phyloP scores from a whole-genome alignment of 306 rosid genomes.

The Vachellia collinsii region DNA sequence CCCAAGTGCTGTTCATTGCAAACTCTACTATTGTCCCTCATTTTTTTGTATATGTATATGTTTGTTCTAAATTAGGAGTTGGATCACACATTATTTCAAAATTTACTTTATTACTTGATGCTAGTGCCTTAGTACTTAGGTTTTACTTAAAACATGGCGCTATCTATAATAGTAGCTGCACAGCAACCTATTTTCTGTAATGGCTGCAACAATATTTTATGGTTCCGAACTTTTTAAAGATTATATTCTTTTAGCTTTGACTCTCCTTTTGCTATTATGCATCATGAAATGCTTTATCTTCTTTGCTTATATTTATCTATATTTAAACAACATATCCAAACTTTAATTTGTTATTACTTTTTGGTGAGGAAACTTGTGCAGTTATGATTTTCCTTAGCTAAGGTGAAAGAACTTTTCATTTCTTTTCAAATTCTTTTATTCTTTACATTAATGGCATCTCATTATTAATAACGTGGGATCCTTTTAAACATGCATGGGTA shows the following conservation, averaged over 20 bases:
- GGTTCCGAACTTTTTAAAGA: not conserved
- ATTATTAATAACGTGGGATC: not conserved
- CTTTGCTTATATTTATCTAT: not conserved
- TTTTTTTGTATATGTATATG: not conserved
- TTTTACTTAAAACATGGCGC: slow-evolving; percentile 3
- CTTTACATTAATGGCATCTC: not conserved
- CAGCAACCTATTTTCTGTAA: not conserved
- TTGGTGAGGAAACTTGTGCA: not conserved
- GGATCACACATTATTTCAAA: not conserved
- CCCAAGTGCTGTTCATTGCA: not conserved
- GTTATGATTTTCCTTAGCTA: not conserved
- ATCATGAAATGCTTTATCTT: not conserved
- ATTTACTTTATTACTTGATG: not conserved
- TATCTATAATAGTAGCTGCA: not conserved
- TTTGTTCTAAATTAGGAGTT: not conserved
- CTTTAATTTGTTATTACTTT: not conserved
- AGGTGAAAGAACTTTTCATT: not conserved
- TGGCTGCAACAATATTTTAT: not conserved
- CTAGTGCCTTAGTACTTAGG: slow-evolving; percentile 9
- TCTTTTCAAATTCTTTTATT: not conserved
- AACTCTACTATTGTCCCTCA: slow-evolving; percentile 10
- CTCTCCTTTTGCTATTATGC: not conserved
- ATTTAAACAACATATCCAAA: not conserved
- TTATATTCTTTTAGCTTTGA: not conserved
- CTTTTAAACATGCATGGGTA: not conserved